Evolutionary conservation across 1,139 yeast species (phyloP).

Genomic region (Magnusiomyces tetraspermus): DNA sequence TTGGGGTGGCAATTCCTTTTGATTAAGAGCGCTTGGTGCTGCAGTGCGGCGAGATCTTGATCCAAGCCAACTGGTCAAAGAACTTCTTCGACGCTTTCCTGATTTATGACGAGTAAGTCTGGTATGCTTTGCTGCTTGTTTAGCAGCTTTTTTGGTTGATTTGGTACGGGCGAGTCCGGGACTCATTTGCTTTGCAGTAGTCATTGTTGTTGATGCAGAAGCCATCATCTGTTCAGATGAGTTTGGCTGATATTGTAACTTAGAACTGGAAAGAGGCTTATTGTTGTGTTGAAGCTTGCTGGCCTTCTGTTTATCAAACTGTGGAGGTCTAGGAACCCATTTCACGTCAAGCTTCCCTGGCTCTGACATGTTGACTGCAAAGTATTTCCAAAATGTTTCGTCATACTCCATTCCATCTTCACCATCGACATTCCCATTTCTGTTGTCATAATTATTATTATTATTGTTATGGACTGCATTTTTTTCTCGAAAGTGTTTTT

Average conservation of each 20-base stretch:
- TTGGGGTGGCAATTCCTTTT: too few relatives aligned
- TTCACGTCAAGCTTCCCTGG: background rate
- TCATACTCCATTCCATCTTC: background rate
- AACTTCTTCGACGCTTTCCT: background rate
- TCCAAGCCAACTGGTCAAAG: background rate
- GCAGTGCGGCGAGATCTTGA: background rate
- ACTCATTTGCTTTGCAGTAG: too few relatives aligned
- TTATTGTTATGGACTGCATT: background rate
- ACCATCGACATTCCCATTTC: background rate
- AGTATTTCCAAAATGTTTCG: slow-evolving; percentile 1
- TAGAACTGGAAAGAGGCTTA: too few relatives aligned
- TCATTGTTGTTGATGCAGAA: too few relatives aligned
- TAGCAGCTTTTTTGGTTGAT: background rate
- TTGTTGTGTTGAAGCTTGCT: background rate
- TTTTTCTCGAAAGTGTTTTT: background rate
- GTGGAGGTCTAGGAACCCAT: background rate
- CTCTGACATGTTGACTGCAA: background rate
- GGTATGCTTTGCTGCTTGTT: too few relatives aligned
- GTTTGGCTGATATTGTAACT: too few relatives aligned
- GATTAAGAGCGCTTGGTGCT: too few relatives aligned
- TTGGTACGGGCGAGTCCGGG: too few relatives aligned
- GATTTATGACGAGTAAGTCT: background rate
- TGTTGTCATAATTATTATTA: background rate
- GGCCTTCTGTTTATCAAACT: background rate
- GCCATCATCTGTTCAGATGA: too few relatives aligned